Evolutionary conservation across 192 early-diverging fungal species (phyloP).

Genomic region (Nowakowskiella sp.): DNA sequence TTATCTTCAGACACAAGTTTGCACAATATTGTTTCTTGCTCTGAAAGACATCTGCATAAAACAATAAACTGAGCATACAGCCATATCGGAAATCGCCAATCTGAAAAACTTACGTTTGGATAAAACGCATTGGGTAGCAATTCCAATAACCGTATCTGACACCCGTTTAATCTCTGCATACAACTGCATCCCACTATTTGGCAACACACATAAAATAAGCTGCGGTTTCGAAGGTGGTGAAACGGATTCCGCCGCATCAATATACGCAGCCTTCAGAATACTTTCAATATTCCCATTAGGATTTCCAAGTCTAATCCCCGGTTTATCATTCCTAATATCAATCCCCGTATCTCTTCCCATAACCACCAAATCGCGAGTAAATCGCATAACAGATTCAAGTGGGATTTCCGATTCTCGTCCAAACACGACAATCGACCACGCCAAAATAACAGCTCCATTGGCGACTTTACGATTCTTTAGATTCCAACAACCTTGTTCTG

Average conservation of each 20-base stretch:
- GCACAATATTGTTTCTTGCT: slow-evolving; percentile 69
- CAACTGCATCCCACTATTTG: slow-evolving; percentile 45
- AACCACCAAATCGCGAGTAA: slow-evolving; percentile 49
- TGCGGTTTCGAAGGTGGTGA: slow-evolving; percentile 42
- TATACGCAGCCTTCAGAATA: slow-evolving; percentile 46
- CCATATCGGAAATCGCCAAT: not conserved
- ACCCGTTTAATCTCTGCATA: slow-evolving; percentile 66
- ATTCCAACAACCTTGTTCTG: slow-evolving; percentile 64
- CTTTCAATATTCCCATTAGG: slow-evolving; percentile 43
- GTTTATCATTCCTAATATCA: slow-evolving; percentile 7
- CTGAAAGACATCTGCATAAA: slow-evolving; percentile 28
- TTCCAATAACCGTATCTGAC: slow-evolving; percentile 60
- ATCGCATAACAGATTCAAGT: slow-evolving; percentile 34
- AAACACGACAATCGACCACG: slow-evolving; percentile 66
- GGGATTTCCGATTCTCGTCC: slow-evolving; percentile 24
- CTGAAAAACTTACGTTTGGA: slow-evolving; percentile 29
- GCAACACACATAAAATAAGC: slow-evolving; percentile 56
- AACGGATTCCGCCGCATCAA: slow-evolving; percentile 36
- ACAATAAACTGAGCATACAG: not conserved
- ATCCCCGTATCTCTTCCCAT: slow-evolving; percentile 57
- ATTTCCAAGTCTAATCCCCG: not conserved
- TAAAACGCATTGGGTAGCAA: slow-evolving; percentile 69
- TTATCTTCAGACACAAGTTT: slow-evolving; percentile 76
- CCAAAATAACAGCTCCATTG: slow-evolving; percentile 45
- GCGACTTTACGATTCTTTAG: slow-evolving; percentile 55